Base-by-base conservation (phyloP, 331 rosid species). In the Ulmus americana region DNA sequence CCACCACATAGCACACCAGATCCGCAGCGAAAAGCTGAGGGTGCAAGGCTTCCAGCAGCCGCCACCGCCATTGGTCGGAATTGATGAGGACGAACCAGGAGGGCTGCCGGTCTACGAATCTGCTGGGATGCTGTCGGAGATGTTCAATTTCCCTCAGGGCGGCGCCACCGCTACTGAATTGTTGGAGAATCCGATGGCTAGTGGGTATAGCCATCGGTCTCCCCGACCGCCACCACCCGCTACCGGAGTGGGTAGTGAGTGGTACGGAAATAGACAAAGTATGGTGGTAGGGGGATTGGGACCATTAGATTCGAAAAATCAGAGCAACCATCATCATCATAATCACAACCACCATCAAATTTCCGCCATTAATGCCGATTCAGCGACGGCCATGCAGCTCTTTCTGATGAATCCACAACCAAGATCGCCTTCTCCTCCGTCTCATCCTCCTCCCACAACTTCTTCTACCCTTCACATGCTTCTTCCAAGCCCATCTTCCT, bases 321-420 rank as follows among this genome's bases (percentile, higher is more conserved):
- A 61, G 50, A 51, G 40, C 47, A 79, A 58, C 77, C 68, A 48
- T 0, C 75, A 75, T 5, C 62, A 6, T 35, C 82, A 83, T 14
- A 82, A 81, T 4, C 81, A 83, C 47, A 76, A 69, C 6, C 76
- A 65, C 14, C 50, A 50, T 15, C 94, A 80, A 80, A 85, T 87
- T 68, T 63, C 92, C 44, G 53, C 73, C 59, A 86, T 91, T 35
- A 94, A 87, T 84, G 88, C 85, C 1, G 95, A 86, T 48, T 83
- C 98, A n/a, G 98, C 97, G 1, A 91, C 96, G 6, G 98, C 99
- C 88, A 94, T 94, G 99, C 99, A 94, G 53, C 95, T 90, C 61
- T 94, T 90, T 65, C 77, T 90, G 3, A 90, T 85, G 96, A 90
- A 90, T 53, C 99, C 99, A 22, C 91, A 79, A 4, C 80, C 85